Evolutionary conservation across 768 basidiomycete species (phyloP).

Genomic region (Lepiota venenata): DNA sequence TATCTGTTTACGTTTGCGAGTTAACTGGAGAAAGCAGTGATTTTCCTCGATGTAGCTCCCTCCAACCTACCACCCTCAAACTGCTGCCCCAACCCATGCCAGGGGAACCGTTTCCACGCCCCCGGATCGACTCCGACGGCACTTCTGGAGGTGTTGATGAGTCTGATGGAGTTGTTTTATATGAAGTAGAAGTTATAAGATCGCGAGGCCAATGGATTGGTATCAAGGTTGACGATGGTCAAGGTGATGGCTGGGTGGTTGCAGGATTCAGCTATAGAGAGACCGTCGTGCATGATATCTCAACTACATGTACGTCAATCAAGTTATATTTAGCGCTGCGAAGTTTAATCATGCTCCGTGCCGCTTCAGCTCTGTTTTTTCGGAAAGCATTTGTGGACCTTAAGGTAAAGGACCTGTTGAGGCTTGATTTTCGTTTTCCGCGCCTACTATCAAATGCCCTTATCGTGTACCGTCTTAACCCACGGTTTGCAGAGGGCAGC

Average conservation of each 20-base stretch:
- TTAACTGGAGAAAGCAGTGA: slow-evolving; percentile 16
- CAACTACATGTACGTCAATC: slow-evolving; percentile 42
- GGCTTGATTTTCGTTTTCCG: slow-evolving; percentile 47
- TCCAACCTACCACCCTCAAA: slow-evolving; percentile 47
- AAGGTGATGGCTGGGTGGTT: slow-evolving; percentile 59
- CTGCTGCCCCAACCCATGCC: slow-evolving; percentile 61
- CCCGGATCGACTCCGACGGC: slow-evolving; percentile 58
- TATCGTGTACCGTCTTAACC: slow-evolving; percentile 57
- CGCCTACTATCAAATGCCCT: slow-evolving; percentile 56
- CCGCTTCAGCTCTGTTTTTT: slow-evolving; percentile 36
- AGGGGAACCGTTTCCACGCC: slow-evolving; percentile 57
- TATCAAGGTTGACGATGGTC: slow-evolving; percentile 45
- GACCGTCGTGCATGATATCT: slow-evolving; percentile 27
- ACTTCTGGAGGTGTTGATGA: slow-evolving; percentile 29
- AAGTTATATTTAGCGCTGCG: not conserved
- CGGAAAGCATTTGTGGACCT: slow-evolving; percentile 30
- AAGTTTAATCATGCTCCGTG: slow-evolving; percentile 11
- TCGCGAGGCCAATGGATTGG: slow-evolving; percentile 41
- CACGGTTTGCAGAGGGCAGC: slow-evolving; percentile 21
- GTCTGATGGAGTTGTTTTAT: slow-evolving; percentile 69
- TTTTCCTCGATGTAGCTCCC: slow-evolving; percentile 31
- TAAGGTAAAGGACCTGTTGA: slow-evolving; percentile 30
- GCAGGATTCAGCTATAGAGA: slow-evolving; percentile 45
- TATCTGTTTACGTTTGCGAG: slow-evolving; percentile 45
- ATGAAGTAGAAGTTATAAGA: slow-evolving; percentile 36